Evolutionary conservation across 1,139 yeast species (phyloP), one percentile per base, ranked within the genome.

Genomic region (Kluyveromyces marxianus): DNA sequence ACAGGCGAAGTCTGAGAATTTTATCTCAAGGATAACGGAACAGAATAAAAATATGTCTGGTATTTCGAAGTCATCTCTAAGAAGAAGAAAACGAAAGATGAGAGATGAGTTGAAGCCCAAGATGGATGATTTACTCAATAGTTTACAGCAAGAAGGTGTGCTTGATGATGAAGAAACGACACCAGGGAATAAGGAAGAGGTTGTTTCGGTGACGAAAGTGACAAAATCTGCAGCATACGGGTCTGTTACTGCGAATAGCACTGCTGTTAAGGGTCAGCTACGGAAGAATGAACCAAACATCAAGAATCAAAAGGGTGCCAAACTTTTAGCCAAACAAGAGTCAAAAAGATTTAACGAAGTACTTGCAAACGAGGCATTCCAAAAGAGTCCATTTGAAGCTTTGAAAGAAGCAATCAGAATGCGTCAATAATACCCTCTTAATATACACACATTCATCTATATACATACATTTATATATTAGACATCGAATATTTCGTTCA

Each of bases 81-180:
- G 88, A 57, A 75, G 90, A 65, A 72, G 83, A 50, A 83, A 81
- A 59, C 72, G 87, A 52, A 80, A 78, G 58, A 71, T 73, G 42
- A 76, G 74, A 57, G 83, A 81, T 50, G 77, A 80, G 53, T 68
- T 84, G 50, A 75, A 75, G 52, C 87, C 90, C 4, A 75, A 79
- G 57, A 73, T 84, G 76, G 70, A 74, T 46, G 92, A 83, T 52
- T 66, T 83, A 41, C 68, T 80, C 46, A 68, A 68, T 35, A 77
- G 76, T 35, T 68, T 84, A 47, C 74, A 69, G 25, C 58, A 69
- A 31, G 69, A 68, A 21, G 66, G 58, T 25, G 61, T 65, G 5
- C 39, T 56, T 37, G 51, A 49, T 35, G 50, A 49, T n/a, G 44
- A 35, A 28, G 44, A 38, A 5, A 14, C 44, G 2, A 41, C 30